Percentiles rank a stretch among this genome's conserved stretches.
Evolutionary conservation across 345 rosid species (phyloP).

Genomic region (Hevea brasiliensis): DNA sequence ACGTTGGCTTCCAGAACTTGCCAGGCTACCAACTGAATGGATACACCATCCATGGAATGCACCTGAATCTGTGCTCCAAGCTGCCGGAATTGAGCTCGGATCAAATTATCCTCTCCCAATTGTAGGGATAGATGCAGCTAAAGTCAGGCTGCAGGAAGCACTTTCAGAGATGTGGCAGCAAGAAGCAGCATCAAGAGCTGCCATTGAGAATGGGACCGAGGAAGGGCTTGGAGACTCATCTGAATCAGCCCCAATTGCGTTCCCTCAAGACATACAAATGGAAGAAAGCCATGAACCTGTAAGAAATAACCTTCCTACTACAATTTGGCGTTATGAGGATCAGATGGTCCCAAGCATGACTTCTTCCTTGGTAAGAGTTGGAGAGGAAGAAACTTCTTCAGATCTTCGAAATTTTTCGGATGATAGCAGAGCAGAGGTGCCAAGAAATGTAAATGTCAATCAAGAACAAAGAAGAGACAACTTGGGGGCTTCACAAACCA

Average conservation of each 20-base stretch:
- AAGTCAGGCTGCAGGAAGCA: constrained; percentile 76
- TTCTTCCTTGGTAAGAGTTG: constrained; percentile 64
- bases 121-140: constrained; percentile 80
- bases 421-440: constrained; percentile 88
- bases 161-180: constrained; percentile 91
- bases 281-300: constrained; percentile 58
- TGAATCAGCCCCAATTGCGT: constrained; percentile 62
- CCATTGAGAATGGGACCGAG: constrained; percentile 87
- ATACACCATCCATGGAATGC: constrained; percentile 99
- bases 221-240: constrained; percentile 98
- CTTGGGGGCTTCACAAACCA: constrained; percentile 32
- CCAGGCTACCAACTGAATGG: constrained; percentile 98
- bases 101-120: constrained; percentile 93
- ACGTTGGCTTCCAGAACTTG: constrained; percentile 96
- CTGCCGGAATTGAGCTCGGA: constrained; percentile 97
- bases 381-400: constrained; percentile 68
- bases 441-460: constrained; percentile 52
- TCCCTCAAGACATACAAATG: constrained; percentile 75
- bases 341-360: constrained; percentile 99
- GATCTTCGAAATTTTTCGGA: constrained; percentile 49
- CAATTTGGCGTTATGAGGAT: constrained; percentile 66
- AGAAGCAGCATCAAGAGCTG: constrained; percentile 94
- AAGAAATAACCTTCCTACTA: constrained; percentile 47
- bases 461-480: constrained; percentile 52
- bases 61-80: constrained; percentile 86